phyloP scores from a whole-genome alignment of 148 eudicot genomes.

The Fagopyrum tataricum region DNA sequence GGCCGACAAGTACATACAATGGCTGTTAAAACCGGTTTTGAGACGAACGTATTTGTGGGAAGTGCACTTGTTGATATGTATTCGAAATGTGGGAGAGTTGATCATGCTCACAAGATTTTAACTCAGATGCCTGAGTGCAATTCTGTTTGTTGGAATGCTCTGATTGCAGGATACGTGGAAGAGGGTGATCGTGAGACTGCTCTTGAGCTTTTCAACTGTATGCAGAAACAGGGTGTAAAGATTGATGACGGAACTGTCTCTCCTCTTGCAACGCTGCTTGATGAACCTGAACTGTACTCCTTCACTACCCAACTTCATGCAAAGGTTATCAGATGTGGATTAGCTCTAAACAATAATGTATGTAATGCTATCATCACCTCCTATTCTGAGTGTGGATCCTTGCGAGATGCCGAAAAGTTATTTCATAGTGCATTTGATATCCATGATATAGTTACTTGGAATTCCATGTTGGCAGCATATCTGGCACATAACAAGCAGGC shows the following conservation, averaged over 20 bases:
- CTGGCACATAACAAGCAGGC: conserved; percentile 29
- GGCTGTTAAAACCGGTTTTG: conserved; percentile 39
- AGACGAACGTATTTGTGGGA: conserved; percentile 35
- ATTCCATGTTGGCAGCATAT: conserved; percentile 65
- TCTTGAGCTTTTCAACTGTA: conserved; percentile 30
- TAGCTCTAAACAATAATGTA: conserved; percentile 40
- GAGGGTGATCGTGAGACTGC: conserved; percentile 27
- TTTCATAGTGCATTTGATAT: conserved; percentile 31
- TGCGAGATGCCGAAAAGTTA: conserved; percentile 43
- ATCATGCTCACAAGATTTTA: conserved; percentile 49
- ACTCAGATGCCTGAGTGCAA: conserved; percentile 34
- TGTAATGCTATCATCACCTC: conserved; percentile 54
- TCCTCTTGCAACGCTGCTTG: conserved; percentile 55
- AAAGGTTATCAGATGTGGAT: conserved; percentile 46
- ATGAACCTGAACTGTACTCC: conserved; percentile 30
- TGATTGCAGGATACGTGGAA: conserved; percentile 61
- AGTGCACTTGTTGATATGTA: conserved; percentile 81
- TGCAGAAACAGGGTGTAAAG: conserved; percentile 41
- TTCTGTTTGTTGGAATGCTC: conserved; percentile 66
- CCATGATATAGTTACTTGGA: conserved; percentile 69
- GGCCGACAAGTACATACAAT: conserved; percentile 57
- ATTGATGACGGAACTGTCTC: conserved; percentile 63
- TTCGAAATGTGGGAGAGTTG: conserved; percentile 52
- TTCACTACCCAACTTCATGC: conserved; percentile 50
- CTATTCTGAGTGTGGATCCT: conserved; percentile 52